These are phyloP conservation scores for Phytopythium litorale DNA, from an alignment of 352 stramenopile species.

Conservation along the genomic window DNA sequence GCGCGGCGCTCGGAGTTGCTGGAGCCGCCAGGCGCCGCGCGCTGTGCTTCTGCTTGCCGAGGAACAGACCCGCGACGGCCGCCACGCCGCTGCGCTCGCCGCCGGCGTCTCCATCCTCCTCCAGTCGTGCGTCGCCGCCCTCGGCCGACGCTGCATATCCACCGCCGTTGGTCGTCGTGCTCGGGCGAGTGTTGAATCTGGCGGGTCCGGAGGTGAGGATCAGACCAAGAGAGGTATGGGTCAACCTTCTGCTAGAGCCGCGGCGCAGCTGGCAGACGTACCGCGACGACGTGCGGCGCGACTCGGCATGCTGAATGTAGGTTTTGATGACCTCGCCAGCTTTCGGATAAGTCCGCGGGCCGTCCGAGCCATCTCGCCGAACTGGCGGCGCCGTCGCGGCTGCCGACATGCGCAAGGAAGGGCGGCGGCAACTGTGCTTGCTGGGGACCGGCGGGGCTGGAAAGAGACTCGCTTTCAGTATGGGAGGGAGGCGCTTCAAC, in stretches of 20 bases:
- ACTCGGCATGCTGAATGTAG: constrained; percentile 44
- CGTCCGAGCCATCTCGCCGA: not conserved
- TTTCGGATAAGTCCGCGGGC: constrained; percentile 11
- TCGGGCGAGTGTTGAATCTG: constrained; percentile 7
- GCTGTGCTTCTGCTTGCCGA: constrained; percentile 11
- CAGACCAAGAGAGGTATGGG: not conserved
- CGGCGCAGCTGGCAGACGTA: constrained; percentile 6
- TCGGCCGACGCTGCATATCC: not conserved
- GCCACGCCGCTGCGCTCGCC: not conserved
- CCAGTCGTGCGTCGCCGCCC: not conserved
- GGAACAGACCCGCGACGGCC: constrained; percentile 21
- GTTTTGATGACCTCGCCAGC: constrained; percentile 39
- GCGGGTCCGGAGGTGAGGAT: not conserved
- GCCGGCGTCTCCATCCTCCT: not conserved
- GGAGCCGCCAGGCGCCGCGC: not conserved
- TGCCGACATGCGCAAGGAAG: not conserved
- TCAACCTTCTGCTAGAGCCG: constrained; percentile 1
- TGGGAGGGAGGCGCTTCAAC: not conserved
- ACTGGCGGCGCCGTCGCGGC: not conserved
- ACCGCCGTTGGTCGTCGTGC: not conserved
- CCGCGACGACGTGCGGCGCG: constrained; percentile 29
- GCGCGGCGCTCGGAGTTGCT: too few species aligned
- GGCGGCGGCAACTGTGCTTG: not conserved
- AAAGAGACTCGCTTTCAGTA: not conserved
- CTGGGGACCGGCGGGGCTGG: not conserved